A percentile compares a stretch with the other conserved stretches of the same genome.
Evolutionary conservation across 306 rosid genomes (phyloP).

Genomic region (Trifolium subterraneum): DNA sequence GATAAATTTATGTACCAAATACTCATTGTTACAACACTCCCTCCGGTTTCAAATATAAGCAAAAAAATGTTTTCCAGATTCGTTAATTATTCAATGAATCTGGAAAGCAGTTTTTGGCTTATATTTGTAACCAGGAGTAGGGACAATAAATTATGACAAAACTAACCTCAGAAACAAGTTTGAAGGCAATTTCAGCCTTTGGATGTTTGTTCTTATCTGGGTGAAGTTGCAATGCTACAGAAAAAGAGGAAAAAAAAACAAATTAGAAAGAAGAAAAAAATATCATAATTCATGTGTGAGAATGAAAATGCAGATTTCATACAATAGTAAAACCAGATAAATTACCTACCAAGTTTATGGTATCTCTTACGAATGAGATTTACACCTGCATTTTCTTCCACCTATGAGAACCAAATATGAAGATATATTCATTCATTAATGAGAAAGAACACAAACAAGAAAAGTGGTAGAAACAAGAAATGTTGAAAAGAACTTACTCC

Average conservation of each 20-base stretch:
- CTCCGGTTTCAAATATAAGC: no score
- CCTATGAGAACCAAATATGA: constrained; percentile 59
- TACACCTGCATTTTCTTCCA: constrained; percentile 74
- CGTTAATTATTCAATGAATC: no score
- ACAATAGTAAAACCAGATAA: constrained; percentile 11
- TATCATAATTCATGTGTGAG: not conserved
- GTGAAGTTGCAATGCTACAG: constrained; percentile 89
- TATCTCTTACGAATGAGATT: constrained; percentile 74
- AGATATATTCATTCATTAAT: constrained; percentile 33
- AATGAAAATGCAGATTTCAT: constrained; percentile 23
- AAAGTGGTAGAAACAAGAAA: not conserved
- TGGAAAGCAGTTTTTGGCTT: no score
- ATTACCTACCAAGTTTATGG: constrained; percentile 79
- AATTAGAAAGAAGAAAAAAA: not conserved
- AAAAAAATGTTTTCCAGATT: no score
- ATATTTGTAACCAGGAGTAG: no score
- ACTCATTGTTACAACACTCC: constrained; percentile 17
- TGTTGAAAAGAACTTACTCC: constrained; percentile 64
- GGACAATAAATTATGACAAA: constrained; percentile 4
- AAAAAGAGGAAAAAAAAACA: not conserved
- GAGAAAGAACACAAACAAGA: constrained; percentile 20
- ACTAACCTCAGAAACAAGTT: constrained; percentile 93
- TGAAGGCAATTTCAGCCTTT: constrained; percentile 93
- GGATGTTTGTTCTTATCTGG: constrained; percentile 96
- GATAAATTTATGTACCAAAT: not conserved